Percentiles rank a stretch among this genome's conserved stretches.
Evolutionary conservation across 1,284 basidiomycete genomes (phyloP).

Genomic region (Paramarasmius palmivorus): DNA sequence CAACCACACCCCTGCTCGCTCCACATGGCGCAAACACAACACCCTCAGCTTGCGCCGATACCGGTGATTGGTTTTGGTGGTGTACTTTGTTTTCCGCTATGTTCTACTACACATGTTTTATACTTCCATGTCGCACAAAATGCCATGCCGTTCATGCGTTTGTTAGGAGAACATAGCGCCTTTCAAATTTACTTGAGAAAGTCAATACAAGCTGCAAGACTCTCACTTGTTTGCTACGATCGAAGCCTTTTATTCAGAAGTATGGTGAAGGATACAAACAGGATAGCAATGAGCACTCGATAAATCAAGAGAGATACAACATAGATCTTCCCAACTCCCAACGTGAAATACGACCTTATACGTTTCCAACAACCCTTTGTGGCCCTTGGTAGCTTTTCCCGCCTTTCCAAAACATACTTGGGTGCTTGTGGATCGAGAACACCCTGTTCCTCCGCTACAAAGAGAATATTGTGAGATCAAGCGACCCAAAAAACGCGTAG

Average conservation of each 20-base stretch:
- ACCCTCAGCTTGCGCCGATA: conserved; percentile 97
- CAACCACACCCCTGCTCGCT: conserved; percentile 92
- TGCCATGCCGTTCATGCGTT: conserved; percentile 3
- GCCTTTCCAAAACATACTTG: conserved; percentile 49
- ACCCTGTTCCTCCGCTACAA: conserved; percentile 75
- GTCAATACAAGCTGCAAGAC: too few relatives aligned
- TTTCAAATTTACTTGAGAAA: too few relatives aligned
- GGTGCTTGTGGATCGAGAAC: conserved; percentile 61
- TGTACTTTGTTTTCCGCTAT: conserved; percentile 18
- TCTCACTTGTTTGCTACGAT: too few relatives aligned
- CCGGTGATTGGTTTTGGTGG: conserved; percentile 78
- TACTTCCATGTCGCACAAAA: conserved; percentile 2
- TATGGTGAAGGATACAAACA: not conserved
- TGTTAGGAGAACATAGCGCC: not conserved
- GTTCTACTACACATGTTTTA: not conserved
- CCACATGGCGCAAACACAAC: conserved; percentile 98
- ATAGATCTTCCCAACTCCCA: too few relatives aligned
- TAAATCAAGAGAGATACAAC: too few relatives aligned
- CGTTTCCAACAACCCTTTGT: conserved; percentile 12
- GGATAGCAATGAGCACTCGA: too few relatives aligned
- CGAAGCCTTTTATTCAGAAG: too few relatives aligned
- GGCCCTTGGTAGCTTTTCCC: conserved; percentile 13
- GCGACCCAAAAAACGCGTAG: not conserved
- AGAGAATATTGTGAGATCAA: not conserved
- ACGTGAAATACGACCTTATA: conserved; percentile 2